A percentile compares a stretch with the other conserved stretches of the same genome.
Conservation (phyloP, 257 asterid species). For the Solanum acaule region DNA sequence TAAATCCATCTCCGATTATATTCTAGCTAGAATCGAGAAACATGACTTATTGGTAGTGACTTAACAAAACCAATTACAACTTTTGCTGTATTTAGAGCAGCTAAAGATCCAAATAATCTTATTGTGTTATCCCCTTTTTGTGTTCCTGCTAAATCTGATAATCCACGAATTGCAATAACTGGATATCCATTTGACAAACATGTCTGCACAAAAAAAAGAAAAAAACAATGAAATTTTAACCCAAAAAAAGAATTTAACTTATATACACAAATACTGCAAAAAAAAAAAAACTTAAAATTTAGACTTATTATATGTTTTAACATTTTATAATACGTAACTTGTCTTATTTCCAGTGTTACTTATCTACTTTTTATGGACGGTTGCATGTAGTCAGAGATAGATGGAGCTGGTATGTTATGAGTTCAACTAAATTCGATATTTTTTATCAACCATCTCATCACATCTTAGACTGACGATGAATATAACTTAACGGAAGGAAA, state of each 20-base stretch:
- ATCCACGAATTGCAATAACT: conserved; percentile 35
- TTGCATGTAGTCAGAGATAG: fast-evolving
- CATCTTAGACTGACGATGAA: background rate
- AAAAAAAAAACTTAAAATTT: background rate
- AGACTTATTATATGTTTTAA: background rate
- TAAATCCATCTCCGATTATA: background rate
- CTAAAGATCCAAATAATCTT: conserved; percentile 28
- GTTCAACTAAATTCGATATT: too few relatives aligned
- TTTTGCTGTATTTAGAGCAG: conserved; percentile 48
- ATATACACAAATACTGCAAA: background rate
- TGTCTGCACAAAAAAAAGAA: conserved; percentile 16
- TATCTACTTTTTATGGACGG: background rate
- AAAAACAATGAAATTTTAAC: too few relatives aligned
- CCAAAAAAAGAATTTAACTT: background rate
- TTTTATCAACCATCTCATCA: background rate
- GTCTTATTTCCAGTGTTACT: background rate
- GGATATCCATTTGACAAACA: conserved; percentile 47
- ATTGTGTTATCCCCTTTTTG: conserved; percentile 31
- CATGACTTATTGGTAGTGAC: background rate
- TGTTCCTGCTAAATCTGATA: conserved; percentile 55
- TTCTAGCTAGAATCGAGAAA: background rate
- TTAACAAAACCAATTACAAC: conserved; percentile 32
- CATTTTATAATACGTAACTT: background rate
- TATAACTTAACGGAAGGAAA: background rate
- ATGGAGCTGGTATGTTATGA: background rate